Evolutionary conservation across 2,329 filamentous ascomycete species (phyloP), one percentile per base, ranked within the genome.

Genomic region (Talaromyces atroroseus): DNA sequence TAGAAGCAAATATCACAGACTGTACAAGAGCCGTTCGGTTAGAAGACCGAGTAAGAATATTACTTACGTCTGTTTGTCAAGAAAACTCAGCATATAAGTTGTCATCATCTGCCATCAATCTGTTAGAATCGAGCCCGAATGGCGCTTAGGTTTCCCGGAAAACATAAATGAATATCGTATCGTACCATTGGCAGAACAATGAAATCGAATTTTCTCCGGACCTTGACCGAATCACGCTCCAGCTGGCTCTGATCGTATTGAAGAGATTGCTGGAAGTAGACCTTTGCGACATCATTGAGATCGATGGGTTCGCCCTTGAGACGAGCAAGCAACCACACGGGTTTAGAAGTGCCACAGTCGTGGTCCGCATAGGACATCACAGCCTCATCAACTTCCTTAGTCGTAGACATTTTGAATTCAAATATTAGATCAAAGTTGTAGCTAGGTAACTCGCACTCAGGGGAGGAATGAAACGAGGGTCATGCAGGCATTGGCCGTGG

Each of bases 111-210:
- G 52, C 8, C n/a, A 46, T 4, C 7, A 16, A 2, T 3, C 18
- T 16, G 32, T 49, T 48, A 40, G 26, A 23, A n/a, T 47, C 45
- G 2, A 44, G 16, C 20, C 6, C 12, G 18, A n/a, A n/a, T n/a
- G n/a, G n/a, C n/a, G n/a, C 10, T n/a, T 24, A 29, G 4, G 11
- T 42, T 20, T 29, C 26, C 26, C 18, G 1, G 8, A 10, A 2
- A 42, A 4, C 10, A 18, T 42, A 3, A 2, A 29, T 3, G 3
- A 2, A 26, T 47, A 16, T 16, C 26, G 5, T 2, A 47, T 7
- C 61, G 48, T 59, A 72, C 69, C 66, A 72, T 70, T 1, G 71
- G 71, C 49, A 74, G 62, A 12, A 73, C 67, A 3, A 71, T 60
- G 26, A 69, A 69, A 55, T 74, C 71, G 6, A 73, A 55, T 63